These are phyloP conservation scores for Thymus mandschuricus DNA, from an alignment of 257 asterid genomes.

Conservation along the genomic window DNA sequence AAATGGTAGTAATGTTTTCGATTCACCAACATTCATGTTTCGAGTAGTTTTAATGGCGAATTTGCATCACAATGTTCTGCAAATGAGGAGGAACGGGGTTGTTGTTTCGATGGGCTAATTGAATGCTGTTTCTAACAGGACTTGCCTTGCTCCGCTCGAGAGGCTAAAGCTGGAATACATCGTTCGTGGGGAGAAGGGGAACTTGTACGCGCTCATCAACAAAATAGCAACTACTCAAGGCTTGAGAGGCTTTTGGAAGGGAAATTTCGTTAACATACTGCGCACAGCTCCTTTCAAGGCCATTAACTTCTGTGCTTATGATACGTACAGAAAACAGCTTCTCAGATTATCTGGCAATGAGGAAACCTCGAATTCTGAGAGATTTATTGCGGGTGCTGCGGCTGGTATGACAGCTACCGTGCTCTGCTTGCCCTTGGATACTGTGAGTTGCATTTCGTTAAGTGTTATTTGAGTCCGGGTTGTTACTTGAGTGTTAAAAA, in stretches of 20 bases:
- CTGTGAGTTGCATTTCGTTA: constrained; percentile 56
- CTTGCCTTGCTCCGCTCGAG: constrained; percentile 96
- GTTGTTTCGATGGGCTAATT: constrained; percentile 16
- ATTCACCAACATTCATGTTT: constrained; percentile 1
- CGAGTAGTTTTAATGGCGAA: constrained; percentile 8
- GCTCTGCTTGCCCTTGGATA: constrained; percentile 94
- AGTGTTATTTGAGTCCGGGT: background rate
- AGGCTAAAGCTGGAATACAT: constrained; percentile 94
- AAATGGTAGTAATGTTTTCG: background rate
- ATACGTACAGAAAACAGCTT: constrained; percentile 90
- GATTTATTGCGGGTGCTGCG: constrained; percentile 95
- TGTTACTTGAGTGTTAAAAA: background rate
- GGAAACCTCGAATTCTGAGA: constrained; percentile 78
- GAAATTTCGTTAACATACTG: constrained; percentile 87
- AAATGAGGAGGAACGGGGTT: background rate
- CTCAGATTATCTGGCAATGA: constrained; percentile 67
- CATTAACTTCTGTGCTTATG: constrained; percentile 84
- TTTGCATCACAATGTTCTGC: background rate
- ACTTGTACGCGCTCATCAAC: constrained; percentile 62
- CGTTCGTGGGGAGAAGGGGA: constrained; percentile 82
- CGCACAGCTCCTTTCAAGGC: constrained; percentile 99
- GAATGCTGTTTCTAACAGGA: constrained; percentile 55
- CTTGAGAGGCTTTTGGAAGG: constrained; percentile 94
- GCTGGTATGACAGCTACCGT: constrained; percentile 99
- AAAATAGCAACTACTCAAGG: constrained; percentile 91